A percentile compares a stretch with the other conserved stretches of the same genome.
Conservation (phyloP, 2,329 filamentous ascomycete genomes). For the Monosporascus sp. region DNA sequence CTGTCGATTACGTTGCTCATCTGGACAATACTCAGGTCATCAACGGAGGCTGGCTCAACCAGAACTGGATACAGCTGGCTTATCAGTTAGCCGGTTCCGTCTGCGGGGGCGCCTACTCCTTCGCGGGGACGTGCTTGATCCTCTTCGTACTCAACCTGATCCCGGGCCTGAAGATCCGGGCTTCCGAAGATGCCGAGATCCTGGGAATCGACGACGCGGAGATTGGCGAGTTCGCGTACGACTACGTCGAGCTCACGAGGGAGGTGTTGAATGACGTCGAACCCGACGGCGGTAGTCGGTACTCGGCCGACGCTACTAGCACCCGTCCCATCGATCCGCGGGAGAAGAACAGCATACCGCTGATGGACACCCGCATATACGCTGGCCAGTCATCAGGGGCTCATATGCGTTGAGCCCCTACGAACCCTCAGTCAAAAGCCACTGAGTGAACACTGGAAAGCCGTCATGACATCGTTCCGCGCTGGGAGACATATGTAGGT, state of each 20-base stretch:
- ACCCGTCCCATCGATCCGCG: slow-evolving; percentile 33
- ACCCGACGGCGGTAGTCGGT: slow-evolving; percentile 38
- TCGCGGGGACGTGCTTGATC: slow-evolving; percentile 70
- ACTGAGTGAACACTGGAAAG: background rate
- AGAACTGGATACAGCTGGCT: slow-evolving; percentile 75
- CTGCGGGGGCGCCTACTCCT: slow-evolving; percentile 71
- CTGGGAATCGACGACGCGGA: slow-evolving; percentile 84
- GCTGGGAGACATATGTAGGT: no score
- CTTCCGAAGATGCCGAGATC: slow-evolving; percentile 71
- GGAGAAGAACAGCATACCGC: slow-evolving; percentile 45
- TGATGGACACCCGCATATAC: slow-evolving; percentile 40
- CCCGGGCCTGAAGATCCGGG: slow-evolving; percentile 69
- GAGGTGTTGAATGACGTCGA: slow-evolving; percentile 44
- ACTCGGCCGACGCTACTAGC: slow-evolving; percentile 32
- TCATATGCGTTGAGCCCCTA: background rate
- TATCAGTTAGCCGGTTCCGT: slow-evolving; percentile 81
- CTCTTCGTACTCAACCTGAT: slow-evolving; percentile 75
- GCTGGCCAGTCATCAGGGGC: slow-evolving; percentile 25
- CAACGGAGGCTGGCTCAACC: slow-evolving; percentile 74
- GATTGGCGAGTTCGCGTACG: slow-evolving; percentile 92
- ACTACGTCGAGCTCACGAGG: slow-evolving; percentile 72
- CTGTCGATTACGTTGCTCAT: slow-evolving; percentile 76
- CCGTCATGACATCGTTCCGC: background rate
- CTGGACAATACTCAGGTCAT: slow-evolving; percentile 68
- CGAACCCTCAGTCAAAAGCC: background rate